A percentile compares a stretch with the other conserved stretches of the same genome.
These are phyloP conservation scores for Chrysoporthe cubensis DNA, from an alignment of 2,329 filamentous ascomycete genomes.

Conservation along the genomic window DNA sequence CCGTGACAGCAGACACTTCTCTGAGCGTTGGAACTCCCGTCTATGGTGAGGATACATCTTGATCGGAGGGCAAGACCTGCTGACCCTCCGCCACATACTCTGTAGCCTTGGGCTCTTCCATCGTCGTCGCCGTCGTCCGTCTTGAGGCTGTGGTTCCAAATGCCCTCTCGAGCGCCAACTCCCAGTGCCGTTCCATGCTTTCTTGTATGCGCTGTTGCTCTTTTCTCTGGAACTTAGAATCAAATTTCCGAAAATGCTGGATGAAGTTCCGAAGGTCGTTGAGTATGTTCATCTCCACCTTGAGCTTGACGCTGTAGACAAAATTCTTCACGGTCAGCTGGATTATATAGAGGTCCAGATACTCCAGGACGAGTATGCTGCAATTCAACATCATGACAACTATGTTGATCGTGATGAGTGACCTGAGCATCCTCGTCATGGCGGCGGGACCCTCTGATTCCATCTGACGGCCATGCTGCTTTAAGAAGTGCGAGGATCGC, in stretches of 20 bases:
- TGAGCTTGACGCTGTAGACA: conserved; percentile 51
- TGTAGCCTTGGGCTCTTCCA: conserved; percentile 2
- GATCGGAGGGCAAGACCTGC: not conserved
- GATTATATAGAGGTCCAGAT: conserved; percentile 44
- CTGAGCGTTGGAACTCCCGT: too few relatives aligned
- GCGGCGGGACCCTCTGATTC: conserved; percentile 34
- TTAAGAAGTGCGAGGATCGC: conserved; percentile 53
- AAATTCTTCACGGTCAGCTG: conserved; percentile 47
- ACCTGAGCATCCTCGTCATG: conserved; percentile 13
- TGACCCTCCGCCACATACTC: conserved; percentile 16
- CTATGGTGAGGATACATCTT: not conserved
- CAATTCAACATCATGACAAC: conserved; percentile 46
- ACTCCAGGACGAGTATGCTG: conserved; percentile 44
- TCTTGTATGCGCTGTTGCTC: conserved; percentile 15
- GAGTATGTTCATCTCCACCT: conserved; percentile 61
- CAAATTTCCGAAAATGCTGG: conserved; percentile 11
- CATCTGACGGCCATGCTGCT: conserved; percentile 41
- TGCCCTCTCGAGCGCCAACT: conserved; percentile 18
- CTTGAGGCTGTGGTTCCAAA: conserved; percentile 9
- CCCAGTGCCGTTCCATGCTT: conserved; percentile 23
- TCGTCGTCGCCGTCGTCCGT: not conserved
- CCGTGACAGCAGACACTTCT: too few relatives aligned
- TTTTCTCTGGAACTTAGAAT: conserved; percentile 6
- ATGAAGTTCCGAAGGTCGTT: conserved; percentile 39
- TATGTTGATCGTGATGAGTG: conserved; percentile 47